Conservation (phyloP, 1,284 basidiomycete species). For the Cryptococcus floricola region DNA sequence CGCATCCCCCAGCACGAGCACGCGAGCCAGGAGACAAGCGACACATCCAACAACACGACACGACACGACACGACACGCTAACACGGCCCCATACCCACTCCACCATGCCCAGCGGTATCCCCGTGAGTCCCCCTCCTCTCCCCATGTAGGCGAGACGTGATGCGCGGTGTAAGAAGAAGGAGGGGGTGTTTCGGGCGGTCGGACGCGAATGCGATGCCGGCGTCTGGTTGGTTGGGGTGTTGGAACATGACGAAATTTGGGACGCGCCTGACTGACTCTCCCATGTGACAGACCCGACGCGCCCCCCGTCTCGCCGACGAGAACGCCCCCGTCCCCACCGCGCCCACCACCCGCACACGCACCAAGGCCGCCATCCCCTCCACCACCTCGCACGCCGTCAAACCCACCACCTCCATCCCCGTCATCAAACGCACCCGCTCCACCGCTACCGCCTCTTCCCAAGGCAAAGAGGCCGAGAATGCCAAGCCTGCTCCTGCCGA, state of each 20-base stretch:
- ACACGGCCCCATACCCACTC: background rate
- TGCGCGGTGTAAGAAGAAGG: no score
- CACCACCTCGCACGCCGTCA: slow-evolving; percentile 9
- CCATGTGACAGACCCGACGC: slow-evolving; percentile 37
- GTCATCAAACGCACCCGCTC: slow-evolving; percentile 35
- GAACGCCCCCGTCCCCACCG: slow-evolving; percentile 39
- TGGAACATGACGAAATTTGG: background rate
- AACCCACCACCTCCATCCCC: slow-evolving; percentile 32
- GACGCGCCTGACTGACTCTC: background rate
- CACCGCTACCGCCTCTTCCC: slow-evolving; percentile 11
- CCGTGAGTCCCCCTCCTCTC: background rate
- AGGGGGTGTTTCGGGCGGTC: no score
- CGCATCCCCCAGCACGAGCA: no score
- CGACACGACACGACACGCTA: no score
- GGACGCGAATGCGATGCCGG: no score
- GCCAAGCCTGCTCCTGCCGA: slow-evolving; percentile 20
- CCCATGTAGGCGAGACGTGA: background rate
- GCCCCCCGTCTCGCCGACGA: slow-evolving; percentile 36
- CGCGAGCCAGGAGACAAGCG: no score
- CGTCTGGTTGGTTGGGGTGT: background rate
- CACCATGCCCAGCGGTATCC: background rate
- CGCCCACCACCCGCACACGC: slow-evolving; percentile 19
- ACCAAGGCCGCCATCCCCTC: slow-evolving; percentile 1
- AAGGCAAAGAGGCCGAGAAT: background rate
- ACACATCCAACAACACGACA: no score